Evolutionary conservation across 441 rosid species (phyloP).

Genomic region (Aquilaria agallochum): DNA sequence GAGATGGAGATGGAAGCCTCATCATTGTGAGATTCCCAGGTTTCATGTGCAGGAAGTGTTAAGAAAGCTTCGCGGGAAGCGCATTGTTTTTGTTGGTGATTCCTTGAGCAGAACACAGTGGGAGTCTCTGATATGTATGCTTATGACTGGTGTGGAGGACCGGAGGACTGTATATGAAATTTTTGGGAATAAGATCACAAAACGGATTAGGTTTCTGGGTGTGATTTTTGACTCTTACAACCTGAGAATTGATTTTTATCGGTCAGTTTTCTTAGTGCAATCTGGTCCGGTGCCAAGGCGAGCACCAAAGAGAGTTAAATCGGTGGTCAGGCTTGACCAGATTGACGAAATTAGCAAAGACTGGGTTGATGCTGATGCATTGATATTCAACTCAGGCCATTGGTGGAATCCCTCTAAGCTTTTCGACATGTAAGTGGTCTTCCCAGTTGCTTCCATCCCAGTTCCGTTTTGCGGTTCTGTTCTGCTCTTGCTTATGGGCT

Average conservation of each 20-base stretch:
- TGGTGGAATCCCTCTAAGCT: slow-evolving; percentile 78
- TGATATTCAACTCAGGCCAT: slow-evolving; percentile 73
- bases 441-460: neutral
- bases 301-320: slow-evolving; percentile 66
- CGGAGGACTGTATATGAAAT: slow-evolving; percentile 57
- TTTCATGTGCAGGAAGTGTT: slow-evolving; percentile 41
- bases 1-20: slow-evolving; percentile 74
- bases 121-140: slow-evolving; percentile 69
- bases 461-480: neutral
- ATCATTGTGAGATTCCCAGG: slow-evolving; percentile 51
- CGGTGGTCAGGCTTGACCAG: slow-evolving; percentile 45
- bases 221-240: slow-evolving; percentile 44
- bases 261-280: slow-evolving; percentile 64
- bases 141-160: slow-evolving; percentile 67
- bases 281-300: slow-evolving; percentile 42
- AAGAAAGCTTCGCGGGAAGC: slow-evolving; percentile 51
- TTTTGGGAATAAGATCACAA: slow-evolving; percentile 53
- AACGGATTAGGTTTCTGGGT: slow-evolving; percentile 49
- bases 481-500: neutral
- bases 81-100: slow-evolving; percentile 68
- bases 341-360: slow-evolving; percentile 62
- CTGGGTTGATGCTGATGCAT: slow-evolving; percentile 66
- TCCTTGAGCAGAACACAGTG: slow-evolving; percentile 73
- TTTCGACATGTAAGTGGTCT: slow-evolving; percentile 54
- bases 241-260: slow-evolving; percentile 55